A percentile compares a stretch with the other conserved stretches of the same genome.
These are phyloP conservation scores for Pelagophyceae sp. DNA, from an alignment of 352 stramenopile genomes.

Conservation along the genomic window DNA sequence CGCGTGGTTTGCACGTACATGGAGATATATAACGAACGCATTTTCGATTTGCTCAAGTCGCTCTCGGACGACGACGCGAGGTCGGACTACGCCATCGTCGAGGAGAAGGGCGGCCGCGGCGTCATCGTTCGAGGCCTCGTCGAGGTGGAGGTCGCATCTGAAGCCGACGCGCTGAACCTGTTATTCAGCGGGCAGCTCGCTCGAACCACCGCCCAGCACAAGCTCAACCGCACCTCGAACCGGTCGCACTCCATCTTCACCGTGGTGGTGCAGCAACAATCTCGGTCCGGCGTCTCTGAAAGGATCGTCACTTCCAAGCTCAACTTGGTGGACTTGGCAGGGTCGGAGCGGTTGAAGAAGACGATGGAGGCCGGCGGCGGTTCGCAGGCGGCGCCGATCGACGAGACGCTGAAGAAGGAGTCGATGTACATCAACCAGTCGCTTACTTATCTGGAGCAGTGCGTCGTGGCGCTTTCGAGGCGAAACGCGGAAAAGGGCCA, in stretches of 20 bases:
- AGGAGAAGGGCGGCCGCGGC: conserved; percentile 54
- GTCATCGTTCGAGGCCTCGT: conserved; percentile 74
- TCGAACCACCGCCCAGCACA: conserved; percentile 79
- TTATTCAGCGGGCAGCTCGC: conserved; percentile 79
- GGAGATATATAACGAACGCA: conserved; percentile 90
- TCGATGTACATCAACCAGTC: conserved; percentile 94
- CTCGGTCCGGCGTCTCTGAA: conserved; percentile 43
- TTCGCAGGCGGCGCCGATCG: neutral
- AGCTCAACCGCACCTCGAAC: conserved; percentile 85
- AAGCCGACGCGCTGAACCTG: conserved; percentile 73
- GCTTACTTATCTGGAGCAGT: conserved; percentile 86
- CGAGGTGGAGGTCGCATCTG: conserved; percentile 57
- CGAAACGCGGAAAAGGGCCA: conserved; percentile 53
- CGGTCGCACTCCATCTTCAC: conserved; percentile 84
- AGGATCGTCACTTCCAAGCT: conserved; percentile 65
- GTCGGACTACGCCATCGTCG: conserved; percentile 64
- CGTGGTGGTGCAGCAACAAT: conserved; percentile 71
- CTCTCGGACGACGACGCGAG: conserved; percentile 32
- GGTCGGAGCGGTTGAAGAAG: conserved; percentile 84
- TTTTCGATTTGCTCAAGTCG: conserved; percentile 75
- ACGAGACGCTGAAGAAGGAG: conserved; percentile 82
- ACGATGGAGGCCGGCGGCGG: conserved; percentile 51
- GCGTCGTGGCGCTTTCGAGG: conserved; percentile 67
- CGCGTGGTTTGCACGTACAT: conserved; percentile 77
- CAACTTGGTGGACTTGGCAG: conserved; percentile 85